Conservation (phyloP, 2,329 filamentous ascomycete genomes). For the Phaeophleospora eucalypticola region DNA sequence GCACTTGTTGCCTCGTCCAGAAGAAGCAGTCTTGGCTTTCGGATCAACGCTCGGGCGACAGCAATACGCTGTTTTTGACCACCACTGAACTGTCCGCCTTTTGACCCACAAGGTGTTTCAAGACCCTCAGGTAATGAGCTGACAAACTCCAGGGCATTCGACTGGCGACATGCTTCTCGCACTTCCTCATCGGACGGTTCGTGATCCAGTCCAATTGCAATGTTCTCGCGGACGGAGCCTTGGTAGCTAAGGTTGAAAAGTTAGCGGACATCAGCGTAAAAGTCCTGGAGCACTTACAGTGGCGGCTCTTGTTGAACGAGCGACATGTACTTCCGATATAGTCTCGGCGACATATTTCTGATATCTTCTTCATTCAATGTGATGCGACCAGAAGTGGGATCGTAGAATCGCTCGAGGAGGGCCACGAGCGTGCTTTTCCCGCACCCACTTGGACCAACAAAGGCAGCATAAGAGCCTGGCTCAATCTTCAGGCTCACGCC, state of each 20-base stretch:
- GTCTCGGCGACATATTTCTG: slow-evolving; percentile 52
- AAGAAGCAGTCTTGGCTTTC: slow-evolving; percentile 50
- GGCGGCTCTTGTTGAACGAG: slow-evolving; percentile 73
- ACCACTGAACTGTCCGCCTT: slow-evolving; percentile 49
- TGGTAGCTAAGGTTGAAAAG: slow-evolving; percentile 51
- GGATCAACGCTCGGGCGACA: slow-evolving; percentile 53
- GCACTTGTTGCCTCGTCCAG: slow-evolving; percentile 58
- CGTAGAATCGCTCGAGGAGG: slow-evolving; percentile 47
- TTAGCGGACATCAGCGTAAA: neutral
- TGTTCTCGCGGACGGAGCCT: slow-evolving; percentile 60
- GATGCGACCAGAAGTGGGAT: slow-evolving; percentile 39
- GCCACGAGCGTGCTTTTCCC: slow-evolving; percentile 47
- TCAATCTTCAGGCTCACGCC: slow-evolving; percentile 27
- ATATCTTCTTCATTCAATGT: slow-evolving; percentile 57
- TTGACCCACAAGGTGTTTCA: slow-evolving; percentile 46
- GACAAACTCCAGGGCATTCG: slow-evolving; percentile 53
- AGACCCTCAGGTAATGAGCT: slow-evolving; percentile 50
- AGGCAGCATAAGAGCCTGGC: slow-evolving; percentile 42
- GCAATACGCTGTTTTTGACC: slow-evolving; percentile 56
- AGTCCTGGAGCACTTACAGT: too few species aligned
- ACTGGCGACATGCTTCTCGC: slow-evolving; percentile 46
- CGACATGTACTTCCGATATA: slow-evolving; percentile 62
- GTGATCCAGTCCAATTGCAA: slow-evolving; percentile 43
- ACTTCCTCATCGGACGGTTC: slow-evolving; percentile 40
- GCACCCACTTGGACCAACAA: slow-evolving; percentile 47